Conservation (phyloP, 495 filamentous ascomycete genomes). For the Xylona heveae region DNA sequence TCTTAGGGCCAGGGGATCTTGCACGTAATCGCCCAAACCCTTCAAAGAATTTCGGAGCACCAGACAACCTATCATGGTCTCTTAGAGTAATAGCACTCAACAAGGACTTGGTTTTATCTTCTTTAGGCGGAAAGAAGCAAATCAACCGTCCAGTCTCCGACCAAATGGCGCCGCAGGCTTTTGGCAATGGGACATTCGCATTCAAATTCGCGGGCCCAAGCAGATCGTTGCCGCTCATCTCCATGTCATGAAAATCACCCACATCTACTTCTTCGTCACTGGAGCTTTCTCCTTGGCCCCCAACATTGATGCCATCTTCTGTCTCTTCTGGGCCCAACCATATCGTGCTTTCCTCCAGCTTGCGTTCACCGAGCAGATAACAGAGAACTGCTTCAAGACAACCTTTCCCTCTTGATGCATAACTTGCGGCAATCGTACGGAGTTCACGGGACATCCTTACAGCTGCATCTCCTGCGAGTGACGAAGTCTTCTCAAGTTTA, state of each 20-base stretch:
- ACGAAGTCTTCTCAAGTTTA: constrained; percentile 53
- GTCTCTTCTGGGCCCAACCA: constrained; percentile 32
- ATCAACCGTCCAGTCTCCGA: constrained; percentile 57
- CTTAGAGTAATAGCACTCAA: constrained; percentile 39
- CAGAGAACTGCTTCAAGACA: constrained; percentile 66
- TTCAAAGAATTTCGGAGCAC: constrained; percentile 55
- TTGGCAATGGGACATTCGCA: constrained; percentile 55
- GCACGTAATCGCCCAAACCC: constrained; percentile 64
- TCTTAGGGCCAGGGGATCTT: constrained; percentile 27
- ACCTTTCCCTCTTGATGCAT: constrained; percentile 44
- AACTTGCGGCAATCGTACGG: constrained; percentile 43
- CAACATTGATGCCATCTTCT: constrained; percentile 39
- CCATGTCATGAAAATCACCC: constrained; percentile 21
- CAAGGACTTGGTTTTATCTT: constrained; percentile 43
- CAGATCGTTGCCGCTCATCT: constrained; percentile 29
- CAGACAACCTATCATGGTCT: constrained; percentile 34
- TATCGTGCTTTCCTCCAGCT: constrained; percentile 48
- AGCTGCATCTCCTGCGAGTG: constrained; percentile 48
- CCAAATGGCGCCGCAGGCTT: constrained; percentile 56
- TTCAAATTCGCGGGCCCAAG: constrained; percentile 40
- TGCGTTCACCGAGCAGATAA: constrained; percentile 69
- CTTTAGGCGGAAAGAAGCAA: constrained; percentile 73
- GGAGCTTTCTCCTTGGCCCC: constrained; percentile 38
- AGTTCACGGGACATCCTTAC: constrained; percentile 43
- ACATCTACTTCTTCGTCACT: constrained; percentile 60